phyloP scores from a whole-genome alignment of 352 stramenopile species.

The Aphanomyces astaci region DNA sequence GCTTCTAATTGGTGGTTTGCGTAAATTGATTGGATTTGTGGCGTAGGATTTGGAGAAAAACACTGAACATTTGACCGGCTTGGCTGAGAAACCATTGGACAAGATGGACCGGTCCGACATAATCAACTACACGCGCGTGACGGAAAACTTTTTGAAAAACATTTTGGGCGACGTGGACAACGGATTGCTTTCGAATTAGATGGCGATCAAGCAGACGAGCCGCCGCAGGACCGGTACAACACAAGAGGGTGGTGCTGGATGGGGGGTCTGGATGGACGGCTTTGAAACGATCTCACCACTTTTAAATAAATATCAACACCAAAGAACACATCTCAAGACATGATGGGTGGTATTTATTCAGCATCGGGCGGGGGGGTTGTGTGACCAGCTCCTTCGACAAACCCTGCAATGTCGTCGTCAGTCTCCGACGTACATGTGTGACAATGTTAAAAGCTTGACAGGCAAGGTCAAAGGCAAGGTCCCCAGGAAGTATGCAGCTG shows the following conservation, averaged over 20 bases:
- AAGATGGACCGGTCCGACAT: conserved; percentile 90
- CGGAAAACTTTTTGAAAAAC: conserved; percentile 87
- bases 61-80: conserved; percentile 85
- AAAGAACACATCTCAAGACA: no score
- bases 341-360: not conserved
- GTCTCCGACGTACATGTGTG: not conserved
- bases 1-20: no score
- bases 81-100: conserved; percentile 87
- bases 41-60: conserved; percentile 89
- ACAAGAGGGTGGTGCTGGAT: no score
- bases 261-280: no score
- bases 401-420: not conserved
- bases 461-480: no score
- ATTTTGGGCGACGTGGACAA: conserved; percentile 87
- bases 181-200: conserved; percentile 35
- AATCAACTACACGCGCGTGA: conserved; percentile 93
- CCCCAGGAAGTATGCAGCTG: not conserved
- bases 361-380: not conserved
- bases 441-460: no score
- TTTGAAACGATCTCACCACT: no score
- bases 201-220: not conserved
- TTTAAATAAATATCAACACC: no score
- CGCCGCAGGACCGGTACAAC: no score
- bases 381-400: not conserved
- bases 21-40: not conserved